These are phyloP conservation scores for Calonectria fujianensis DNA, from an alignment of 2,329 filamentous ascomycete genomes.

Conservation along the genomic window DNA sequence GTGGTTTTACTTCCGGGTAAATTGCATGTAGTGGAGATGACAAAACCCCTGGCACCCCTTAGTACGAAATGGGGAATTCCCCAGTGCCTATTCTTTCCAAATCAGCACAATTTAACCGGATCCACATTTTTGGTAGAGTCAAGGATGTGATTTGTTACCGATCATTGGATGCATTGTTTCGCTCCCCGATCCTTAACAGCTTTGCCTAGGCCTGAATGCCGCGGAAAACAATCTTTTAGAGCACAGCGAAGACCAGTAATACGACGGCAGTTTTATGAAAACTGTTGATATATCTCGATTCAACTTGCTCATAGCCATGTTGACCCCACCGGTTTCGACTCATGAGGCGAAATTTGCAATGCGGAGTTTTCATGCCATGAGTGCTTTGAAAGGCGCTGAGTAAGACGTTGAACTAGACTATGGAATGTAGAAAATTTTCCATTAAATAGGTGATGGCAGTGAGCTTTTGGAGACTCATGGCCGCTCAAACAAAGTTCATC, in stretches of 20 bases:
- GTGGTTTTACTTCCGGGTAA: slow-evolving; percentile 8
- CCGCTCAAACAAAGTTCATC: not conserved
- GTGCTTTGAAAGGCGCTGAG: too few relatives aligned
- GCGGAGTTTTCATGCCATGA: too few relatives aligned
- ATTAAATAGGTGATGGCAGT: not conserved
- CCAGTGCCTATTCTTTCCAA: slow-evolving; percentile 2
- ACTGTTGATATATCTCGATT: too few relatives aligned
- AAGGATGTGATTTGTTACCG: not conserved
- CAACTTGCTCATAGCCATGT: too few relatives aligned
- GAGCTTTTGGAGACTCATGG: not conserved
- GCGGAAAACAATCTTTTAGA: not conserved
- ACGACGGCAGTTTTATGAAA: too few relatives aligned
- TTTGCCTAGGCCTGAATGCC: not conserved
- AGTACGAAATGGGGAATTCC: not conserved
- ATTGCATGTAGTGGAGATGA: not conserved
- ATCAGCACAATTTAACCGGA: not conserved
- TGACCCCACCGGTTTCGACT: too few relatives aligned
- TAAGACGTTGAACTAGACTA: too few relatives aligned
- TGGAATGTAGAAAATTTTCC: not conserved
- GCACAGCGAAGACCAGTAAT: not conserved
- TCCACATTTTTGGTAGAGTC: not conserved
- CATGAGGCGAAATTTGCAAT: too few relatives aligned
- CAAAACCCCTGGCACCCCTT: not conserved
- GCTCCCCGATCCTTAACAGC: not conserved
- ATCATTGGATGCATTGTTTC: not conserved